Evolutionary conservation across 441 rosid species (phyloP).

Genomic region (Dalechampia spathulata): DNA sequence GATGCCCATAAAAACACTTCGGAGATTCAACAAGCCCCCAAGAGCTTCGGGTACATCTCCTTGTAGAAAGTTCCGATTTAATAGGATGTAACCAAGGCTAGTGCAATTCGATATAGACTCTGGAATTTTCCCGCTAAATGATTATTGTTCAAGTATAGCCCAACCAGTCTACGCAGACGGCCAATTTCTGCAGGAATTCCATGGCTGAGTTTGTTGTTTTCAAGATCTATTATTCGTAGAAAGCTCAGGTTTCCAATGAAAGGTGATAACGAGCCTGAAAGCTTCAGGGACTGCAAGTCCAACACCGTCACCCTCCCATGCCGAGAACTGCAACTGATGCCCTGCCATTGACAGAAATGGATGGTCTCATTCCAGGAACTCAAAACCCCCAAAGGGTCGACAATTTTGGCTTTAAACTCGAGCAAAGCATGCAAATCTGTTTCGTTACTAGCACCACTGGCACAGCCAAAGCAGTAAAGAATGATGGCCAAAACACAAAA

Average conservation of each 20-base stretch:
- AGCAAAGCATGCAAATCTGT: not conserved
- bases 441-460: too few relatives aligned
- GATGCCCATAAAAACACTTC: not conserved
- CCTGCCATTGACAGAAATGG: not conserved
- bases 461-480: too few relatives aligned
- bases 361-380: not conserved
- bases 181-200: not conserved
- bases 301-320: not conserved
- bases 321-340: not conserved
- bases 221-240: not conserved
- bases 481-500: too few relatives aligned
- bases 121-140: constrained; percentile 18
- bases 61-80: constrained; percentile 4
- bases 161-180: not conserved
- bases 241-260: not conserved
- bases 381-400: not conserved
- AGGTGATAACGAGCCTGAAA: not conserved
- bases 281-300: not conserved
- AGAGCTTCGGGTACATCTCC: constrained; percentile 11
- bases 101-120: constrained; percentile 13
- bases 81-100: constrained; percentile 4
- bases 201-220: not conserved
- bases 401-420: not conserved
- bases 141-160: constrained; percentile 5
- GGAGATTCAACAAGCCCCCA: constrained; percentile 6